These are phyloP conservation scores for Yarrowia deformans DNA, from an alignment of 805 yeast genomes.

Conservation along the genomic window DNA sequence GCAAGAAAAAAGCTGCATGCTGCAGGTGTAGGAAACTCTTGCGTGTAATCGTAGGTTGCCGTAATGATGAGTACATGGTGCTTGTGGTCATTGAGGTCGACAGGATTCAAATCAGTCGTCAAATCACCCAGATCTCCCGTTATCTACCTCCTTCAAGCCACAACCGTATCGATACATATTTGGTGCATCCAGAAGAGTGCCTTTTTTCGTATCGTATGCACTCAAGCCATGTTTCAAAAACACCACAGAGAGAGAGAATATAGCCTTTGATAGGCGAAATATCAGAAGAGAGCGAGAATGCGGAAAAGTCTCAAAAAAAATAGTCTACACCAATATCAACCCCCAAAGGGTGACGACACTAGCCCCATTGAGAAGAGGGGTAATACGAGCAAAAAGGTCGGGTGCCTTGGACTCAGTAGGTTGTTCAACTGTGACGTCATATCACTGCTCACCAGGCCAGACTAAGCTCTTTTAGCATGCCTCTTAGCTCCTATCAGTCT, in stretches of 20 bases:
- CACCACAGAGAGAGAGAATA: too few species aligned
- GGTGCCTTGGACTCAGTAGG: too few species aligned
- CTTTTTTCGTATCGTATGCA: constrained; percentile 6
- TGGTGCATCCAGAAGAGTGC: background rate
- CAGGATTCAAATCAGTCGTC: too few species aligned
- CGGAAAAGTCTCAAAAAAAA: too few species aligned
- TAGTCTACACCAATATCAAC: too few species aligned
- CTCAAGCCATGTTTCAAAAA: background rate
- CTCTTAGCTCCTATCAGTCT: background rate
- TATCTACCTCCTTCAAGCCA: background rate
- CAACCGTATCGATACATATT: constrained; percentile 5
- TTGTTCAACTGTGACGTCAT: background rate
- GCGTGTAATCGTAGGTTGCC: too few species aligned
- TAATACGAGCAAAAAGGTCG: background rate
- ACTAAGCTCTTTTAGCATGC: background rate
- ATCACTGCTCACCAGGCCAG: background rate
- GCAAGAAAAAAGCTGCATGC: background rate
- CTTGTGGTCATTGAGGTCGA: too few species aligned
- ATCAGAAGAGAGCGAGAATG: too few species aligned
- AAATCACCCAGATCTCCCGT: too few species aligned
- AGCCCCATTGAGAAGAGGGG: background rate
- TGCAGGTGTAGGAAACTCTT: background rate
- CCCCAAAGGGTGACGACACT: too few species aligned
- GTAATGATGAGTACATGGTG: background rate
- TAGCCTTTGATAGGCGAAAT: too few species aligned